phyloP scores from a whole-genome alignment of 2,329 filamentous ascomycete genomes.

The Alternaria panax region DNA sequence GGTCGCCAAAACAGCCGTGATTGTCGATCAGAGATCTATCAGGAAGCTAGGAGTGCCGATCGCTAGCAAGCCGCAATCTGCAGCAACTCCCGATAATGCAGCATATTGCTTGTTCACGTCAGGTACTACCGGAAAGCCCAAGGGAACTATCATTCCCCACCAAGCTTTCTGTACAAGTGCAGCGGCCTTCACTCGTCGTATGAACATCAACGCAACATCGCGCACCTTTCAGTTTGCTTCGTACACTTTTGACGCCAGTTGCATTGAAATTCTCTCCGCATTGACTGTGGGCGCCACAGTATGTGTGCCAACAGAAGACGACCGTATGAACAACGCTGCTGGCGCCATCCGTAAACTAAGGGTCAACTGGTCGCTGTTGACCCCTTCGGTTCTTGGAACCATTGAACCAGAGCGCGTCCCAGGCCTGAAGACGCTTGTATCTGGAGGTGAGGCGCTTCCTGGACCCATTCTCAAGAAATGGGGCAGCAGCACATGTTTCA shows the following conservation, averaged over 20 bases:
- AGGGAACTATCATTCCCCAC: slow-evolving; percentile 70
- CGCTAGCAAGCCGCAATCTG: slow-evolving; percentile 50
- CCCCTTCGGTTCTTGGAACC: slow-evolving; percentile 48
- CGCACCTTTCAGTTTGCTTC: slow-evolving; percentile 62
- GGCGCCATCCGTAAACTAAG: slow-evolving; percentile 49
- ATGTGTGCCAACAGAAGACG: slow-evolving; percentile 63
- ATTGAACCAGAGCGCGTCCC: slow-evolving; percentile 51
- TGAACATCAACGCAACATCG: slow-evolving; percentile 60
- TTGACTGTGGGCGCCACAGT: slow-evolving; percentile 60
- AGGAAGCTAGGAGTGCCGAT: slow-evolving; percentile 35
- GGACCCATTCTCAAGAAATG: slow-evolving; percentile 54
- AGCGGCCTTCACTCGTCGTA: slow-evolving; percentile 34
- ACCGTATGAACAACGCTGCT: slow-evolving; percentile 61
- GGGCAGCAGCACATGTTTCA: slow-evolving; percentile 52
- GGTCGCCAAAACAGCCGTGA: slow-evolving; percentile 31
- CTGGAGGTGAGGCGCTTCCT: slow-evolving; percentile 55
- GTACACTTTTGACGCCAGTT: slow-evolving; percentile 65
- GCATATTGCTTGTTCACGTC: slow-evolving; percentile 69
- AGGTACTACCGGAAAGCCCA: slow-evolving; percentile 55
- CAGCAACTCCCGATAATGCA: slow-evolving; percentile 53
- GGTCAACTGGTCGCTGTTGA: slow-evolving; percentile 41
- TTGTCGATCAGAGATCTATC: slow-evolving; percentile 53
- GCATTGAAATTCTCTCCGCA: slow-evolving; percentile 62
- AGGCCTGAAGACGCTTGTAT: slow-evolving; percentile 53
- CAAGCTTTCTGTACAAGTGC: slow-evolving; percentile 62